Base-by-base conservation (phyloP, 768 basidiomycete species). In the Goffeauzyma gilvescens region DNA sequence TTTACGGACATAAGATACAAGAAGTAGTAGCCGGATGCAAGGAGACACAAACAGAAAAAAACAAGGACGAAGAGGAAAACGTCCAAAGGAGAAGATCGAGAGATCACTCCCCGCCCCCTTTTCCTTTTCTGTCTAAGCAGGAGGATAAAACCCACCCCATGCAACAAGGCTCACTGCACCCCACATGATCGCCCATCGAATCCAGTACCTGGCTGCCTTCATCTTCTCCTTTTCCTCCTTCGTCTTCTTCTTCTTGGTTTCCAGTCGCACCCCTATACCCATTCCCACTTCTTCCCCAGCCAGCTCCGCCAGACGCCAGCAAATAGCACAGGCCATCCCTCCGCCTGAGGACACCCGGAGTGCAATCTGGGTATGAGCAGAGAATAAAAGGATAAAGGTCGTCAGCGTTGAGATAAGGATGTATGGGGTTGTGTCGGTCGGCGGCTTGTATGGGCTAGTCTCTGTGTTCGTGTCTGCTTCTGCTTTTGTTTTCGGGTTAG, bases 91-190 rank as follows among this genome's bases (percentile, higher is more conserved):
- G n/a, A n/a, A n/a, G n/a, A n/a, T n/a, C n/a, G n/a, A n/a, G n/a
- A n/a, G n/a, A n/a, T n/a, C n/a, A n/a, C n/a, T n/a, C n/a, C n/a
- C n/a, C n/a, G n/a, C n/a, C n/a, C n/a, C n/a, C n/a, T n/a, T n/a
- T n/a, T n/a, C n/a, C n/a, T n/a, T n/a, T n/a, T 65, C n/a, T n/a
- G n/a, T n/a, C n/a, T n/a, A 90, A 0, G 89, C 90, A n/a, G 90
- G 90, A 0, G 90, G 90, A 23, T 90, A 70, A 57, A 87, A 89
- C 2, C 73, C 72, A 1, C 69, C 72, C 87, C 86, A 96, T 0
- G 90, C 66, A 4, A 84, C 69, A 15, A 78, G 60, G 9, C 76
- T 76, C 14, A 76, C 53, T 2, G 68, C 61, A 3, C 80, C 77
- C 86, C 89, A 96, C 0, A 78, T 48, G 1, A 79, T 57, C 42